Base-by-base conservation (phyloP, 2,329 filamentous ascomycete genomes). In the Trichoderma polysporum region DNA sequence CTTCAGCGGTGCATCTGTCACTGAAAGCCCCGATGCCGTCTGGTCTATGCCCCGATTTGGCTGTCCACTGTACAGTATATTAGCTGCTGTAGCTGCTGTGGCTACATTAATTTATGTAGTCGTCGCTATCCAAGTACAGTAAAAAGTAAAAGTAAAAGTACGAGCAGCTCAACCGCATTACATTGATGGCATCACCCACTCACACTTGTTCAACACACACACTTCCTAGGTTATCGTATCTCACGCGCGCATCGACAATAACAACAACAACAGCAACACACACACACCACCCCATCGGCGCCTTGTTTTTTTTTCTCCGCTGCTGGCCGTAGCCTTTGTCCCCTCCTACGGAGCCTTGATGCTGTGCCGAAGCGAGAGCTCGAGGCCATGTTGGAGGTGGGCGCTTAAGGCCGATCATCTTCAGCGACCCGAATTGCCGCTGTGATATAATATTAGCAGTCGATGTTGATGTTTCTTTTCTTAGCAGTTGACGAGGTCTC, bases 361-460 rank as follows among this genome's bases (percentile, higher is more conserved):
- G 39, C n/a, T 19, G 37, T n/a, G 39, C 39, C n/a, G 39, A 45
- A 45, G 39, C 39, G n/a, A n/a, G n/a, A n/a, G 39, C 39, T 45
- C 37, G 33, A 35, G 33, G 19, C n/a, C 39, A 19, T 10, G 17
- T 17, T 45, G n/a, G 39, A 27, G 17, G 35, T 49, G 39, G 61
- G 61, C 61, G 52, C 61, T 37, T 65, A 49, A 22, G 31, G 39
- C 17, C 61, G 52, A 63, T 54, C 60, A 54, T 54, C 35, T 47
- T 63, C 49, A 54, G 49, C 49, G 27, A n/a, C 52, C 25, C 45
- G 13, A 5, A n/a, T 25, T 13, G 52, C 52, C 31, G 31, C 52
- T 12, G 22, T 52, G 59, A 27, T 62, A 9, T 39, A 17, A 33
- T 39, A 33, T 41, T 17, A 62, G 25, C 57, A 47, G 25, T 13